These are phyloP conservation scores for Phoma sp. DNA, from an alignment of 2,329 filamentous ascomycete species.

Conservation along the genomic window DNA sequence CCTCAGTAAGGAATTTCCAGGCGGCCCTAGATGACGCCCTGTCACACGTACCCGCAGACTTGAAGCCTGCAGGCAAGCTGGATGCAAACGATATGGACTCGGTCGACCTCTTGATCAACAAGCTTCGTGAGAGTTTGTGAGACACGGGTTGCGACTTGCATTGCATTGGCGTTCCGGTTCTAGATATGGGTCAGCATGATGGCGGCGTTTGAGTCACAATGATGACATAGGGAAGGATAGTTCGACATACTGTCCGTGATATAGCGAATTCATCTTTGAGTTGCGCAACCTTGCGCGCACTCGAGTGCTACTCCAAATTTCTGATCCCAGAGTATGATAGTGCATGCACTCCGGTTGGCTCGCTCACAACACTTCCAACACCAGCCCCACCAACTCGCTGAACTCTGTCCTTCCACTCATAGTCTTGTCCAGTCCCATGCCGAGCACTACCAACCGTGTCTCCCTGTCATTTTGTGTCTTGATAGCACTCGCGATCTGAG, in stretches of 20 bases:
- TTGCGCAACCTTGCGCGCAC: neutral
- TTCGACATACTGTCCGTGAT: constrained; percentile 6
- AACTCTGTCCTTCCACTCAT: constrained; percentile 59
- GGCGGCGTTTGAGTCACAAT: constrained; percentile 11
- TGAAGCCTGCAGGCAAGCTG: constrained; percentile 66
- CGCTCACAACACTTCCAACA: constrained; percentile 46
- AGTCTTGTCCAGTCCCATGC: constrained; percentile 61
- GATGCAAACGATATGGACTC: constrained; percentile 88
- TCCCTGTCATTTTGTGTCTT: constrained; percentile 72
- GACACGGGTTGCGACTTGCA: constrained; percentile 17
- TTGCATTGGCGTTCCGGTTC: constrained; percentile 34
- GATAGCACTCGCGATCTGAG: constrained; percentile 85
- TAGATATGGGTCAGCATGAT: constrained; percentile 30
- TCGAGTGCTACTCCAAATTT: neutral
- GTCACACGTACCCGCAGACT: constrained; percentile 70
- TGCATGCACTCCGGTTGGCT: neutral
- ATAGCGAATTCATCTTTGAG: neutral
- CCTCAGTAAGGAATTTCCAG: constrained; percentile 87
- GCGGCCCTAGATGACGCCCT: constrained; percentile 71
- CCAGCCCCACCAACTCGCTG: constrained; percentile 53
- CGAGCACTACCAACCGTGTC: constrained; percentile 65
- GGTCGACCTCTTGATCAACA: constrained; percentile 76
- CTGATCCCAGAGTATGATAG: neutral
- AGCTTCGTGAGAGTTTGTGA: constrained; percentile 54
- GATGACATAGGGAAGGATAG: constrained; percentile 1